Base-by-base conservation (phyloP, 176 grass and related monocot genomes). In the Triticum aestivum region DNA sequence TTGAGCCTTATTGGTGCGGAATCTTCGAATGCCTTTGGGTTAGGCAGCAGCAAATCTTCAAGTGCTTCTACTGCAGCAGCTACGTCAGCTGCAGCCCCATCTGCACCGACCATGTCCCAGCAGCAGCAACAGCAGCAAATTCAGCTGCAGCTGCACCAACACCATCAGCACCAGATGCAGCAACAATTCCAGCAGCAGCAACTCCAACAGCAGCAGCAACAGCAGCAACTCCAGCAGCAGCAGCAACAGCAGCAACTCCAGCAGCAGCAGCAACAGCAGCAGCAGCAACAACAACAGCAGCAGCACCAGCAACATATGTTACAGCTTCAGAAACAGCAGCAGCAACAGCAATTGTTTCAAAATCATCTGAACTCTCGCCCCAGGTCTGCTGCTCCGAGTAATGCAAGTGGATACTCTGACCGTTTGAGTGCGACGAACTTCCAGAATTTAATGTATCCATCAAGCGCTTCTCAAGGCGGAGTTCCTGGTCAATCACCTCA, bases 1-100 rank as follows among this genome's bases (percentile, higher is more conserved):
- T 27, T 96, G 79, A 96, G 85, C 69, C 94, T 93, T 65, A 97
- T 97, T 82, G 89, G 89, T 9, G 73, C 89, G 17, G 75, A 88
- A 85, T 77, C 89, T 85, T 47, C 88, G 47, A 95, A 92, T 85
- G 44, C 89, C 11, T 91, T 88, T 52, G 65, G 79, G 83, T 72
- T 86, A 34, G 83, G 84, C 33, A 92, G 83, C 84, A 93, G 83
- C 84, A 93, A 89, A 88, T 75, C 92, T 37, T 12, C 82, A 30
- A 83, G 45, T 75, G 62, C 92, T 51, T 65, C 76, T 11, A 38
- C 61, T 61, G 70, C 89, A 81, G 64, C 87, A 82, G 49, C 89
- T 81, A 61, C 80, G 35, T 72, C 84, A 75, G 87, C 78, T 81
- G 71, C 93, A 89, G 75, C 79, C 69, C 65, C 93, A 18, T 67